Conservation (phyloP, 2,329 filamentous ascomycete species). For the Fusarium lyarnte region DNA sequence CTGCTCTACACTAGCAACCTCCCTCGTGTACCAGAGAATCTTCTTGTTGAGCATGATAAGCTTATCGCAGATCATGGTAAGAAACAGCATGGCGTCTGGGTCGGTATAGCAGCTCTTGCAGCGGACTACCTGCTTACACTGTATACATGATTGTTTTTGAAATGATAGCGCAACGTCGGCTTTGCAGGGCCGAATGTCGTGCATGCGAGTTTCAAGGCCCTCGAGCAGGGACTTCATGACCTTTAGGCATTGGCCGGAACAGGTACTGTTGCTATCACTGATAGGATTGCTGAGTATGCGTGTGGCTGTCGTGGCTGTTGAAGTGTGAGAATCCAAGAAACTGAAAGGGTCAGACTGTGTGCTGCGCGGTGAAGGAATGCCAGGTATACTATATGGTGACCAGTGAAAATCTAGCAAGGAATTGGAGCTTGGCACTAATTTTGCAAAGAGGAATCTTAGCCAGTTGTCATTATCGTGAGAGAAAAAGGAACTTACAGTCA, state of each 20-base stretch:
- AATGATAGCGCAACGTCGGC: not conserved
- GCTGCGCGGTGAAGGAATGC: not conserved
- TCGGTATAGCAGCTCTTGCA: not conserved
- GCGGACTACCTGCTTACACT: not conserved
- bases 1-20: not conserved
- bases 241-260: not conserved
- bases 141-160: not conserved
- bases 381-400: not conserved
- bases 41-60: not conserved
- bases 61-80: not conserved
- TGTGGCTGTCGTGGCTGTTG: not conserved
- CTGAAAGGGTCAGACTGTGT: not conserved
- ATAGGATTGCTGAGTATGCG: not conserved
- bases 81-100: not conserved
- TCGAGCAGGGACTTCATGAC: not conserved
- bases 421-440: not conserved
- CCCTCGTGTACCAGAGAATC: not conserved
- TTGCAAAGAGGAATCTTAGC: not conserved
- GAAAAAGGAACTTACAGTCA: not conserved
- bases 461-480: no score
- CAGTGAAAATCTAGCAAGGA: not conserved
- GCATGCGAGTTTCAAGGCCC: not conserved
- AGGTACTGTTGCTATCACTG: not conserved
- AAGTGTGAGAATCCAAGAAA: not conserved
- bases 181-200: not conserved